Evolutionary conservation across 805 yeast genomes (phyloP).

Genomic region (Candida awuae): DNA sequence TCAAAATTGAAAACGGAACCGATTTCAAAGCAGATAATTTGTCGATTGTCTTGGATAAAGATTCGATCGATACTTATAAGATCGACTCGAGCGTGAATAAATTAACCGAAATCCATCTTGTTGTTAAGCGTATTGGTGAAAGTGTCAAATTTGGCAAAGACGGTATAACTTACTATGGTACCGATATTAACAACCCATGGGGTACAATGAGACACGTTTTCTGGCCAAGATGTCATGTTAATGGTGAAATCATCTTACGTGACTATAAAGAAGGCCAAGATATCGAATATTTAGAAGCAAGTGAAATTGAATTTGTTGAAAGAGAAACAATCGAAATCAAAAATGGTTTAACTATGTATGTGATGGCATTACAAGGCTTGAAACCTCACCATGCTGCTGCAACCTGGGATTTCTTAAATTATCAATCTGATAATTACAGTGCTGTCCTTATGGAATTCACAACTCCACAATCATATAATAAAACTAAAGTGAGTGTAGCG

Average conservation of each 20-base stretch:
- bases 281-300: slow-evolving; percentile 10
- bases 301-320: slow-evolving; percentile 9
- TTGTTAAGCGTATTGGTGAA: slow-evolving; percentile 51
- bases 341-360: slow-evolving; percentile 64
- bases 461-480: slow-evolving; percentile 85
- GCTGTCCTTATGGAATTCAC: slow-evolving; percentile 92
- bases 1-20: slow-evolving; percentile 54
- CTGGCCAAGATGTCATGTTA: slow-evolving; percentile 83
- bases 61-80: slow-evolving; percentile 34
- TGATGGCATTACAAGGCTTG: slow-evolving; percentile 97
- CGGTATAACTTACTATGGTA: slow-evolving; percentile 83
- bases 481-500: slow-evolving; percentile 73
- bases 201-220: slow-evolving; percentile 93
- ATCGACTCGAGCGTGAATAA: slow-evolving; percentile 60
- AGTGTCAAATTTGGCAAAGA: slow-evolving; percentile 88
- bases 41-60: slow-evolving; percentile 52
- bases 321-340: slow-evolving; percentile 19
- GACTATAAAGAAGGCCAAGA: slow-evolving; percentile 22
- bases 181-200: slow-evolving; percentile 81
- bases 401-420: slow-evolving; percentile 88
- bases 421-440: slow-evolving; percentile 66
- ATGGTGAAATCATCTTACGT: slow-evolving; percentile 53
- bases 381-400: slow-evolving; percentile 99
- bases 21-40: slow-evolving; percentile 74
- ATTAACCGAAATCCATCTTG: slow-evolving; percentile 64